phyloP scores from a whole-genome alignment of 768 basidiomycete genomes.

The Boletus fagicola region DNA sequence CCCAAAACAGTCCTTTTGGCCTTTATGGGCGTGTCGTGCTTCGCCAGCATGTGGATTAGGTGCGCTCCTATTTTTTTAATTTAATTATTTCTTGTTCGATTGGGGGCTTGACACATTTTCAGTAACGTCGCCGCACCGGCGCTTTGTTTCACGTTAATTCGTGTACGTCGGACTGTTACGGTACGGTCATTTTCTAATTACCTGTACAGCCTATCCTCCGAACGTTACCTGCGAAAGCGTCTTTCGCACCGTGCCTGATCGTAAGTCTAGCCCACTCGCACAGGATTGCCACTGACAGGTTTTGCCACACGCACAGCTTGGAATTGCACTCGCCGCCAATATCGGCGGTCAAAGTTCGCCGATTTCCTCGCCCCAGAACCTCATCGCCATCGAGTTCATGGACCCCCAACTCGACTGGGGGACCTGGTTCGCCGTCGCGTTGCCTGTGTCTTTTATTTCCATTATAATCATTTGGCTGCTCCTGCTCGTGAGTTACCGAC shows the following conservation, averaged over 20 bases:
- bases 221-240: slow-evolving; percentile 80
- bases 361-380: slow-evolving; percentile 96
- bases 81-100: neutral
- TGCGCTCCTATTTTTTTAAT: slow-evolving; percentile 27
- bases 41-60: slow-evolving; percentile 99
- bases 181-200: slow-evolving; percentile 1
- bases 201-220: slow-evolving; percentile 80
- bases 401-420: slow-evolving; percentile 83
- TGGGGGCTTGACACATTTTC: slow-evolving; percentile 7
- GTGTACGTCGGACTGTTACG: slow-evolving; percentile 47
- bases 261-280: slow-evolving; percentile 46
- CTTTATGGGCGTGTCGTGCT: slow-evolving; percentile 95
- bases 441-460: slow-evolving; percentile 87
- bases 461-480: slow-evolving; percentile 91
- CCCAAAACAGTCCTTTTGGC: slow-evolving; percentile 87
- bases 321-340: slow-evolving; percentile 96
- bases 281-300: neutral
- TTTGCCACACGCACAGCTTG: slow-evolving; percentile 63
- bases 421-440: slow-evolving; percentile 89
- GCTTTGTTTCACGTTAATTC: slow-evolving; percentile 92
- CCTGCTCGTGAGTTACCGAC: slow-evolving; percentile 78
- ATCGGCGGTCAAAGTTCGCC: slow-evolving; percentile 97
- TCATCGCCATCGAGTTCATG: slow-evolving; percentile 90
- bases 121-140: slow-evolving; percentile 98
- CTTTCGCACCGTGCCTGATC: slow-evolving; percentile 89